Percentiles rank a stretch among this genome's conserved stretches.
Evolutionary conservation across 2,329 filamentous ascomycete genomes (phyloP).

Genomic region (Penicillium sp.): DNA sequence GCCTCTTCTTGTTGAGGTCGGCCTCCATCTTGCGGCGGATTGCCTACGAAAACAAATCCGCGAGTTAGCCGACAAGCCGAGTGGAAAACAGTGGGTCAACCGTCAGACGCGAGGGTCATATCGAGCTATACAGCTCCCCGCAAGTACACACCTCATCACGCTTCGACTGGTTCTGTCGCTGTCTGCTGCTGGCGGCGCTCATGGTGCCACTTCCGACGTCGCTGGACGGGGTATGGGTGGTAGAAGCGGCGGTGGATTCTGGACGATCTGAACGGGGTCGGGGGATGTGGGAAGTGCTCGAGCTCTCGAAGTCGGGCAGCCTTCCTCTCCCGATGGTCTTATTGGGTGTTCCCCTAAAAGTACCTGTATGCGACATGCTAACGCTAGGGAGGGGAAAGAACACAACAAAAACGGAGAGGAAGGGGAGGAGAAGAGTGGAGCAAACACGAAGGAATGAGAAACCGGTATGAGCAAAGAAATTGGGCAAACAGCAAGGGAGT

Average conservation of each 20-base stretch:
- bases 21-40: slow-evolving; percentile 96
- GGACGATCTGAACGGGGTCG: slow-evolving; percentile 64
- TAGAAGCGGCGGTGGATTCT: slow-evolving; percentile 46
- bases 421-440: slow-evolving; percentile 15
- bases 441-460: slow-evolving; percentile 20
- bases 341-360: slow-evolving; percentile 59
- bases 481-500: slow-evolving; percentile 21
- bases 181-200: slow-evolving; percentile 84
- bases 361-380: slow-evolving; percentile 62
- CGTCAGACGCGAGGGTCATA: not conserved
- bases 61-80: slow-evolving; percentile 8
- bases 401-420: slow-evolving; percentile 17
- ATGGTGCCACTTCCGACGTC: slow-evolving; percentile 67
- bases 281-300: slow-evolving; percentile 59
- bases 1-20: slow-evolving; percentile 97
- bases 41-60: slow-evolving; percentile 60
- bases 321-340: slow-evolving; percentile 57
- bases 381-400: slow-evolving; percentile 24
- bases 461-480: slow-evolving; percentile 17
- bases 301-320: slow-evolving; percentile 55
- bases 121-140: slow-evolving; percentile 6
- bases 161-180: slow-evolving; percentile 93
- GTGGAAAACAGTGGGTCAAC: not conserved
- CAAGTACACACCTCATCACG: slow-evolving; percentile 81
- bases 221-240: slow-evolving; percentile 42